phyloP scores from a whole-genome alignment of 331 rosid species.

The Erythrophleum ivorense region DNA sequence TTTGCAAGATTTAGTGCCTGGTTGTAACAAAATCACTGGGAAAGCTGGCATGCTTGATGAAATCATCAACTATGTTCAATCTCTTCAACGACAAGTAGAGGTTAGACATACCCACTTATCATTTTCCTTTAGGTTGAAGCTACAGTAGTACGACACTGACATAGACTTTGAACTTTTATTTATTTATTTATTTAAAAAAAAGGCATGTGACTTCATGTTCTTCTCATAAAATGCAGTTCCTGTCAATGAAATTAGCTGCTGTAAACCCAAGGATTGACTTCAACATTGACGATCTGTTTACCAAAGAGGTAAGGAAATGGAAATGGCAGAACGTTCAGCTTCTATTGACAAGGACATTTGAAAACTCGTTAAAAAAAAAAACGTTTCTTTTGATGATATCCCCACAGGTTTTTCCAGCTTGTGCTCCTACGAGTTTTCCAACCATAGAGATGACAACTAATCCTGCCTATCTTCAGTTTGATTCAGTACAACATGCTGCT shows the following conservation, averaged over 20 bases:
- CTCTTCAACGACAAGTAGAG: conserved; percentile 88
- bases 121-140: not conserved
- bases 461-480: conserved; percentile 64
- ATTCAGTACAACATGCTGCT: conserved; percentile 59
- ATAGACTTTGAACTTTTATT: not conserved
- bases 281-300: conserved; percentile 78
- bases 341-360: not conserved
- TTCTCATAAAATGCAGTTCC: conserved; percentile 62
- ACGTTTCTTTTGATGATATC: not conserved
- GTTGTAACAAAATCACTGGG: conserved; percentile 80
- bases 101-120: conserved; percentile 41
- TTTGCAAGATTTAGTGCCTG: conserved; percentile 82
- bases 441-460: conserved; percentile 49
- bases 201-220: not conserved
- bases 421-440: conserved; percentile 41
- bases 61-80: conserved; percentile 83
- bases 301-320: conserved; percentile 72
- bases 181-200: no score
- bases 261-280: conserved; percentile 89
- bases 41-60: conserved; percentile 93
- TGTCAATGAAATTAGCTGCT: conserved; percentile 98
- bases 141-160: no score
- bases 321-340: not conserved
- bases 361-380: not conserved
- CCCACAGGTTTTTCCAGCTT: conserved; percentile 53